These are phyloP conservation scores for Phytophthora palmivora DNA, from an alignment of 352 stramenopile genomes.

Conservation along the genomic window DNA sequence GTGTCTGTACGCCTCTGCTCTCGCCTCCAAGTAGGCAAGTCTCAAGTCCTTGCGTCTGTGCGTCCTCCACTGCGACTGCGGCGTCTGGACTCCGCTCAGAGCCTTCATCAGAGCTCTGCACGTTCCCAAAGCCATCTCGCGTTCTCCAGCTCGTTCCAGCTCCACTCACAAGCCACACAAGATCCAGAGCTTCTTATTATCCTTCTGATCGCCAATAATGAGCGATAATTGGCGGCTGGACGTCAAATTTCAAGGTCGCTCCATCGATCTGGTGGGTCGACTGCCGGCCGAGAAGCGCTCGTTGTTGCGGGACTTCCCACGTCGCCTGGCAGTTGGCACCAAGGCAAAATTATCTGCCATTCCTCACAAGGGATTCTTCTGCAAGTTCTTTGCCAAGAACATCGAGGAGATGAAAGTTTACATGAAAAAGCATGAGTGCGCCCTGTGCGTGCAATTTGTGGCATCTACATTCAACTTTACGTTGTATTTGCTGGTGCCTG, in stretches of 20 bases:
- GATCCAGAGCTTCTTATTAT: neutral
- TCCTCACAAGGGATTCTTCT: constrained; percentile 89
- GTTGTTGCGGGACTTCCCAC: constrained; percentile 79
- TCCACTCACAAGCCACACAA: neutral
- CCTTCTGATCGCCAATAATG: constrained; percentile 19
- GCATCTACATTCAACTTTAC: constrained; percentile 88
- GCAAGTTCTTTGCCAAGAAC: constrained; percentile 90
- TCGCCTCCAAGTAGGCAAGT: neutral
- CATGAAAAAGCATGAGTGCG: constrained; percentile 89
- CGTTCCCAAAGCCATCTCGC: constrained; percentile 9
- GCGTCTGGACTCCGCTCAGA: constrained; percentile 8
- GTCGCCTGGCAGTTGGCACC: constrained; percentile 75
- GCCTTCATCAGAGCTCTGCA: neutral
- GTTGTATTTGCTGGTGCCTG: constrained; percentile 81
- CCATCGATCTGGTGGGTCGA: constrained; percentile 74
- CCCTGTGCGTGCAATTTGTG: constrained; percentile 84
- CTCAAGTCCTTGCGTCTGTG: constrained; percentile 1
- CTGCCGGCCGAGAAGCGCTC: constrained; percentile 84
- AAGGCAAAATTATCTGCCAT: constrained; percentile 83
- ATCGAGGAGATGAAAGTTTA: constrained; percentile 88
- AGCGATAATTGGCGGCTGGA: constrained; percentile 88
- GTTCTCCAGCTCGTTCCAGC: constrained; percentile 4
- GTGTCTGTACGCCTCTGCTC: constrained; percentile 12
- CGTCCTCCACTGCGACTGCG: constrained; percentile 7
- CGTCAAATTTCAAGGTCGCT: constrained; percentile 84